Percentiles rank a stretch among this genome's conserved stretches.
Conservation (phyloP, 1,139 yeast genomes). For the Candida dubliniensis region DNA sequence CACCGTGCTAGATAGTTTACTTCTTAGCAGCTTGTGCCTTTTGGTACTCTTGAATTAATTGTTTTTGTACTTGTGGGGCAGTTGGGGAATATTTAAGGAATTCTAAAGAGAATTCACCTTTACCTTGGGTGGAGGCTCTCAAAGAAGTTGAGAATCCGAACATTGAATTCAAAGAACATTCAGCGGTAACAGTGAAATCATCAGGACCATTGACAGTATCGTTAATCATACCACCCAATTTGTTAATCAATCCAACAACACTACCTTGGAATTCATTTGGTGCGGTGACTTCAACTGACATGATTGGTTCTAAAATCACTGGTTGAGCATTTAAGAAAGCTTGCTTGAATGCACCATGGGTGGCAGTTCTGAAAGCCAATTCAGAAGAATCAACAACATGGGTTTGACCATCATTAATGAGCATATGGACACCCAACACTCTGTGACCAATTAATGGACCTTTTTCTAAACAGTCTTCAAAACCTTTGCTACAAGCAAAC, state of each 20-base stretch:
- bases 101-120: constrained; percentile 96
- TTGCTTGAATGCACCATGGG: constrained; percentile 87
- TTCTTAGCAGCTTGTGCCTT: constrained; percentile 32
- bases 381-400: constrained; percentile 98
- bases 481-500: constrained; percentile 93
- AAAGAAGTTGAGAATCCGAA: constrained; percentile 94
- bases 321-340: constrained; percentile 86
- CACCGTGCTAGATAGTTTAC: constrained; percentile 12
- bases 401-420: constrained; percentile 94
- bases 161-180: constrained; percentile 92
- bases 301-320: constrained; percentile 90
- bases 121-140: constrained; percentile 98
- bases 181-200: constrained; percentile 91
- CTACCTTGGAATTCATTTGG: constrained; percentile 96
- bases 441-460: constrained; percentile 96
- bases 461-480: constrained; percentile 90
- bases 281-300: constrained; percentile 90
- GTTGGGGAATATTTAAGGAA: constrained; percentile 91
- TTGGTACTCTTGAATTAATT: constrained; percentile 81
- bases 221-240: constrained; percentile 86
- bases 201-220: constrained; percentile 94
- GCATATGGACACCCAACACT: constrained; percentile 90
- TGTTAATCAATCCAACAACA: constrained; percentile 88
- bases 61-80: constrained; percentile 85
- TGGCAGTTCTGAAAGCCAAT: constrained; percentile 90